Conservation (phyloP, 495 filamentous ascomycete genomes). For the Sporormia fimetaria region DNA sequence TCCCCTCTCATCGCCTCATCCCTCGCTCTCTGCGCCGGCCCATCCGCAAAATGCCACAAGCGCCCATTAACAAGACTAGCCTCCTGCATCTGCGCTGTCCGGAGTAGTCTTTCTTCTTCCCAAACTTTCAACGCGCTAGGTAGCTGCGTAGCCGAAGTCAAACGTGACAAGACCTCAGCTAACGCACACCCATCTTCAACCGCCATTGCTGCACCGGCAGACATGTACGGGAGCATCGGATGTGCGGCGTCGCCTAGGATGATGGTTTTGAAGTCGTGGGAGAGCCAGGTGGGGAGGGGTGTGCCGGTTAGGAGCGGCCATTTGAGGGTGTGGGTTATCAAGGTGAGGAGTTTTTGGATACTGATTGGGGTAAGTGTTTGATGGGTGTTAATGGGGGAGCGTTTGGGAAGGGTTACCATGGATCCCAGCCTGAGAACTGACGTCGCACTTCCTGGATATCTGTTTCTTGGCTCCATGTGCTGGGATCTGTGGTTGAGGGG, state of each 20-base stretch:
- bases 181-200: constrained; percentile 33
- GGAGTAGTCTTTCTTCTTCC: constrained; percentile 20
- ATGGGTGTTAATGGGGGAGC: background rate
- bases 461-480: constrained; percentile 21
- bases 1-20: constrained; percentile 36
- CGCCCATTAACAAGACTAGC: constrained; percentile 28
- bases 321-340: constrained; percentile 34
- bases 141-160: constrained; percentile 1
- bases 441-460: constrained; percentile 21
- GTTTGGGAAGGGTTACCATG: constrained; percentile 25
- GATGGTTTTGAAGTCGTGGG: constrained; percentile 25
- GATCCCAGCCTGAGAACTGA: constrained; percentile 38
- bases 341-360: constrained; percentile 32
- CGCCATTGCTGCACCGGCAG: constrained; percentile 39
- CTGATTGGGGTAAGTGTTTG: constrained; percentile 15
- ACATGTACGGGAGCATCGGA: constrained; percentile 42
- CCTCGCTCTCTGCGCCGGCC: constrained; percentile 34
- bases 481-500: constrained; percentile 16
- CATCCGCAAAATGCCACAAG: constrained; percentile 40
- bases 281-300: constrained; percentile 30
- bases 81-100: constrained; percentile 26
- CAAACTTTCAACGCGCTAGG: constrained; percentile 19
- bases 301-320: constrained; percentile 35
- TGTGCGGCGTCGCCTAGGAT: constrained; percentile 42
- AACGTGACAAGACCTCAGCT: constrained; percentile 19